phyloP scores from a whole-genome alignment of 2,329 filamentous ascomycete genomes.

The Trichoderma atrobrunneum region DNA sequence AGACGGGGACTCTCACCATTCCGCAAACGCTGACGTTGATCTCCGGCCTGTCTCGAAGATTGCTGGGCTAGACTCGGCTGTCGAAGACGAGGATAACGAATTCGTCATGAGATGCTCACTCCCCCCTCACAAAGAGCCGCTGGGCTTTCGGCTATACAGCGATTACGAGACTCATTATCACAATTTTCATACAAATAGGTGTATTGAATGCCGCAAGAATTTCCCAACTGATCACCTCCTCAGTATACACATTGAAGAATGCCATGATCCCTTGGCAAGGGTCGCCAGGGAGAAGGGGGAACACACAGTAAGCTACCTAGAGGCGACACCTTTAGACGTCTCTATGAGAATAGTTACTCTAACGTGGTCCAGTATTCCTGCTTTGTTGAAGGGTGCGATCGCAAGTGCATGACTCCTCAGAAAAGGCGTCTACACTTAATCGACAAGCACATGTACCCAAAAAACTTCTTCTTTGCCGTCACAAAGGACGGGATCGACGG shows the following conservation, averaged over 20 bases:
- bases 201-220: slow-evolving; percentile 79
- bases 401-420: slow-evolving; percentile 76
- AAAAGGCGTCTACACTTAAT: slow-evolving; percentile 87
- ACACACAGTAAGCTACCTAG: slow-evolving; percentile 64
- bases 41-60: slow-evolving; percentile 50
- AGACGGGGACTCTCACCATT: slow-evolving; percentile 7
- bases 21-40: slow-evolving; percentile 20
- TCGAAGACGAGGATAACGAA: slow-evolving; percentile 33
- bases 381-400: slow-evolving; percentile 84
- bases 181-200: slow-evolving; percentile 78
- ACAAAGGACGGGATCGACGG: slow-evolving; percentile 89
- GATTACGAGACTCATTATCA: slow-evolving; percentile 87
- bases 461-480: slow-evolving; percentile 82
- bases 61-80: slow-evolving; percentile 54
- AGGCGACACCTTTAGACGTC: not conserved
- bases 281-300: slow-evolving; percentile 75
- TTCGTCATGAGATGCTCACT: slow-evolving; percentile 73
- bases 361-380: slow-evolving; percentile 65
- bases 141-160: slow-evolving; percentile 70
- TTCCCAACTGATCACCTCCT: slow-evolving; percentile 83
- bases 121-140: slow-evolving; percentile 69
- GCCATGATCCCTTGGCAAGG: slow-evolving; percentile 77
- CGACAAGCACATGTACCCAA: slow-evolving; percentile 90
- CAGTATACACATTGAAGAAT: slow-evolving; percentile 82
- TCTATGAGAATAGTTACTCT: slow-evolving; percentile 10